Evolutionary conservation across 2,329 filamentous ascomycete genomes (phyloP).

Genomic region (Pseudogymnoascus sp.): DNA sequence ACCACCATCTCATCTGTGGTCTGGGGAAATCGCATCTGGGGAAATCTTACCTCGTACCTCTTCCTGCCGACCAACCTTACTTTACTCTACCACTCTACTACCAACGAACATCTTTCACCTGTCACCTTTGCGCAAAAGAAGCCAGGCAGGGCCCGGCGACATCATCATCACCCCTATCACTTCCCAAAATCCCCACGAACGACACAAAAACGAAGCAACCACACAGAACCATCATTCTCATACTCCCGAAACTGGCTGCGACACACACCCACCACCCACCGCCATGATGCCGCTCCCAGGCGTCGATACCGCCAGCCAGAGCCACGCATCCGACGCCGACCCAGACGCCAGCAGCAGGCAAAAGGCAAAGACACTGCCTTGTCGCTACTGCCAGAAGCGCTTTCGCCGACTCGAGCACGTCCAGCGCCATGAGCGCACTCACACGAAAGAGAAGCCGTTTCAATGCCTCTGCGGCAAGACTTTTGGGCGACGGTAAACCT

Average conservation of each 20-base stretch:
- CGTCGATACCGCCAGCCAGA: background rate
- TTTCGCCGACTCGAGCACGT: conserved; percentile 58
- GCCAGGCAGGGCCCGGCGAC: background rate
- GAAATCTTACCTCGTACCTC: background rate
- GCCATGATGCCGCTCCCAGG: background rate
- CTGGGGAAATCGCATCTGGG: background rate
- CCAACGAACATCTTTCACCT: background rate
- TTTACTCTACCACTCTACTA: background rate
- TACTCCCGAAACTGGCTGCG: background rate
- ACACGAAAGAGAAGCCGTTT: conserved; percentile 59
- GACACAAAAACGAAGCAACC: background rate
- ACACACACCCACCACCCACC: background rate
- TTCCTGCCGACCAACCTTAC: background rate
- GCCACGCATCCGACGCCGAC: background rate
- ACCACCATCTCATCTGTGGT: background rate
- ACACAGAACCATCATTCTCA: background rate
- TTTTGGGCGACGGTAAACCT: conserved; percentile 51
- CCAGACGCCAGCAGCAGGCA: conserved; percentile 30
- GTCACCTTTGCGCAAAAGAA: background rate
- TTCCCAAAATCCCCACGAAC: background rate
- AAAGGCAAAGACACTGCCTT: conserved; percentile 53
- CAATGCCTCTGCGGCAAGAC: conserved; percentile 53
- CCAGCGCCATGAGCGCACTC: conserved; percentile 53
- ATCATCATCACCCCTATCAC: background rate
- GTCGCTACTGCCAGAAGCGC: conserved; percentile 54